Conservation (phyloP, 2,329 filamentous ascomycete genomes). For the Colletotrichum sp. region DNA sequence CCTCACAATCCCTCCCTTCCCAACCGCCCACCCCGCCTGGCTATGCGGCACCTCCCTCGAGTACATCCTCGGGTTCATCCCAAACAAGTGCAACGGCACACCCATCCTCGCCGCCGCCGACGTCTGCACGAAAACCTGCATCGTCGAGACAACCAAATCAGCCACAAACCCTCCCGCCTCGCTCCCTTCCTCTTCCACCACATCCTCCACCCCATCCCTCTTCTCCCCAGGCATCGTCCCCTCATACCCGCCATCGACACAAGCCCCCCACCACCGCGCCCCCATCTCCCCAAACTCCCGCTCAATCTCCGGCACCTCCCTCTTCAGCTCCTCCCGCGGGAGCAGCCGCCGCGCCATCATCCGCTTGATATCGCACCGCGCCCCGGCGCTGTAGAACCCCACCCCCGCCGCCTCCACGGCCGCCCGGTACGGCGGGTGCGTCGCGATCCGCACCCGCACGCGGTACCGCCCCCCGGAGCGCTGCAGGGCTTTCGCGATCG, state of each 20-base stretch:
- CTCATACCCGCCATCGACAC: slow-evolving; percentile 10
- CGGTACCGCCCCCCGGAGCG: slow-evolving; percentile 29
- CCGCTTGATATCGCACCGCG: slow-evolving; percentile 31
- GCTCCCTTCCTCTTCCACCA: neutral
- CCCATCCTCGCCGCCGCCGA: slow-evolving; percentile 58
- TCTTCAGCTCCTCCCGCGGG: slow-evolving; percentile 16
- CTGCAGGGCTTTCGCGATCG: slow-evolving; percentile 45
- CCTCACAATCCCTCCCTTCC: neutral
- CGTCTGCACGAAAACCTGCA: slow-evolving; percentile 28
- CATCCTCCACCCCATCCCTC: neutral
- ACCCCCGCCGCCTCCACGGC: slow-evolving; percentile 40
- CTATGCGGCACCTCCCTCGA: slow-evolving; percentile 12
- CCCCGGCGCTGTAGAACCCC: slow-evolving; percentile 48
- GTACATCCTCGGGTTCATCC: slow-evolving; percentile 50
- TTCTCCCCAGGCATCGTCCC: neutral
- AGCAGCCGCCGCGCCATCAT: slow-evolving; percentile 21
- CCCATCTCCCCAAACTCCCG: slow-evolving; percentile 23
- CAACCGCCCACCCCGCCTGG: slow-evolving; percentile 7
- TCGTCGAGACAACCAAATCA: slow-evolving; percentile 29
- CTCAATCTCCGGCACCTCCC: slow-evolving; percentile 10
- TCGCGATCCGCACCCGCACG: slow-evolving; percentile 49
- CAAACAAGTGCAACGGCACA: slow-evolving; percentile 69
- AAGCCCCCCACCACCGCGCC: slow-evolving; percentile 23
- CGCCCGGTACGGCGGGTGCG: slow-evolving; percentile 42
- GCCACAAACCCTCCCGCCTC: slow-evolving; percentile 24